These are phyloP conservation scores for Chiua virens DNA, from an alignment of 768 basidiomycete genomes.

Conservation along the genomic window DNA sequence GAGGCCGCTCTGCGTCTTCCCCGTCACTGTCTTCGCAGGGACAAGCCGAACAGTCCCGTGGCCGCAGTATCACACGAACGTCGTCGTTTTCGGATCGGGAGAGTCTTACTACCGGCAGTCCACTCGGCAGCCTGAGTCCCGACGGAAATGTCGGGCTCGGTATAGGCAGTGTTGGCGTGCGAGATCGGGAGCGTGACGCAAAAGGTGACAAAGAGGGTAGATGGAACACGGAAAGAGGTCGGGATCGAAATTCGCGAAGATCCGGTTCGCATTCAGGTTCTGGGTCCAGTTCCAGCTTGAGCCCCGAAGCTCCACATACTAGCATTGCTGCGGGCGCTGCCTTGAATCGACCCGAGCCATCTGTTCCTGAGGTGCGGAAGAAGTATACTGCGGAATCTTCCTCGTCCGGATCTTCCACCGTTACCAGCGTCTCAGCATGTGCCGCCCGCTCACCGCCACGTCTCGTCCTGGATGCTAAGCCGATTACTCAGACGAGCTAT, in stretches of 20 bases:
- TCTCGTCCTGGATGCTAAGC: conserved; percentile 29
- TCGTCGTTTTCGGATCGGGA: conserved; percentile 58
- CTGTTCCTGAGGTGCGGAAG: conserved; percentile 13
- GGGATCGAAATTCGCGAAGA: conserved; percentile 29
- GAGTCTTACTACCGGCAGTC: conserved; percentile 35
- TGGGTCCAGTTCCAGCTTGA: conserved; percentile 36
- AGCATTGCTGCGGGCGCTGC: neutral
- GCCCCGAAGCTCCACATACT: conserved; percentile 26
- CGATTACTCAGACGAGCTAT: conserved; percentile 27
- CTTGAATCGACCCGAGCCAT: conserved; percentile 8
- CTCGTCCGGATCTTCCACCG: conserved; percentile 29
- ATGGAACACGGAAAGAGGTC: conserved; percentile 26
- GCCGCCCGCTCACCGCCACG: conserved; percentile 24
- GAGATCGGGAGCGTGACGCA: conserved; percentile 32
- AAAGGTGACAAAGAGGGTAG: conserved; percentile 30
- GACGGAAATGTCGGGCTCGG: conserved; percentile 33
- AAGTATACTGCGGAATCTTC: conserved; percentile 19
- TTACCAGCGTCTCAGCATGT: conserved; percentile 11
- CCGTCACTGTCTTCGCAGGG: conserved; percentile 34
- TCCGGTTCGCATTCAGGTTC: conserved; percentile 30
- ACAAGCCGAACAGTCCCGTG: conserved; percentile 39
- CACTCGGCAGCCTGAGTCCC: conserved; percentile 40
- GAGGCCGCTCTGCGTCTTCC: conserved; percentile 34
- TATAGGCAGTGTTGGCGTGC: conserved; percentile 32
- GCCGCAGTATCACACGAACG: conserved; percentile 54